These are phyloP conservation scores for Lactarius hengduanensis DNA, from an alignment of 768 basidiomycete species.

Conservation along the genomic window DNA sequence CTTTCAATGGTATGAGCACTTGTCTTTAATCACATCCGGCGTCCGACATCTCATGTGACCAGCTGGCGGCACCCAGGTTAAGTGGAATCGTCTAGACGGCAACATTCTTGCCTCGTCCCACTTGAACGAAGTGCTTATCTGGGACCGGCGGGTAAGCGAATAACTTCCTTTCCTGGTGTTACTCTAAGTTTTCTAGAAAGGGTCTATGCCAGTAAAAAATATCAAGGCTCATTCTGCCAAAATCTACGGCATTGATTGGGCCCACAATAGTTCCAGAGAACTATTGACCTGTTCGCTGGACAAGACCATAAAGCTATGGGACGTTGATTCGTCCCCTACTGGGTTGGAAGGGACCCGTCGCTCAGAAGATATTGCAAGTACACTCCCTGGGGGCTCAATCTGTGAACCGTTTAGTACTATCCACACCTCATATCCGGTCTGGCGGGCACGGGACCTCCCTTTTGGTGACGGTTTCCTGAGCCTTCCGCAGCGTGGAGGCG, in stretches of 20 bases:
- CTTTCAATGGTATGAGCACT: constrained; percentile 48
- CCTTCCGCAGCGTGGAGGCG: constrained; percentile 85
- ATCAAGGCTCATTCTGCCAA: constrained; percentile 85
- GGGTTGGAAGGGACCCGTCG: constrained; percentile 11
- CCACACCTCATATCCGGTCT: constrained; percentile 83
- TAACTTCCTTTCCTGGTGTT: background rate
- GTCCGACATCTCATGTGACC: constrained; percentile 14
- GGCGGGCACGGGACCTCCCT: constrained; percentile 89
- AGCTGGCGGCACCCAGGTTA: constrained; percentile 93
- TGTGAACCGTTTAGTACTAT: constrained; percentile 52
- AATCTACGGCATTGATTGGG: constrained; percentile 99
- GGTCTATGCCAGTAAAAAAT: constrained; percentile 71
- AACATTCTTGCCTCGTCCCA: constrained; percentile 91
- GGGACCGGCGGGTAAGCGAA: constrained; percentile 83
- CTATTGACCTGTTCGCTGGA: constrained; percentile 94
- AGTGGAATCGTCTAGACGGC: constrained; percentile 90
- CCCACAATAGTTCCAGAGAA: constrained; percentile 67
- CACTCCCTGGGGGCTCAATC: constrained; percentile 22
- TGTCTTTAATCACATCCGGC: background rate
- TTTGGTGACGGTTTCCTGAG: constrained; percentile 89
- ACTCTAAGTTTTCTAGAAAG: constrained; percentile 56
- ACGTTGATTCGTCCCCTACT: constrained; percentile 42
- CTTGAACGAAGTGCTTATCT: constrained; percentile 80
- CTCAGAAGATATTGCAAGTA: constrained; percentile 14
- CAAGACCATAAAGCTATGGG: constrained; percentile 89